Base-by-base conservation (phyloP, 2,329 filamentous ascomycete genomes). In the Nemania bipapillata region DNA sequence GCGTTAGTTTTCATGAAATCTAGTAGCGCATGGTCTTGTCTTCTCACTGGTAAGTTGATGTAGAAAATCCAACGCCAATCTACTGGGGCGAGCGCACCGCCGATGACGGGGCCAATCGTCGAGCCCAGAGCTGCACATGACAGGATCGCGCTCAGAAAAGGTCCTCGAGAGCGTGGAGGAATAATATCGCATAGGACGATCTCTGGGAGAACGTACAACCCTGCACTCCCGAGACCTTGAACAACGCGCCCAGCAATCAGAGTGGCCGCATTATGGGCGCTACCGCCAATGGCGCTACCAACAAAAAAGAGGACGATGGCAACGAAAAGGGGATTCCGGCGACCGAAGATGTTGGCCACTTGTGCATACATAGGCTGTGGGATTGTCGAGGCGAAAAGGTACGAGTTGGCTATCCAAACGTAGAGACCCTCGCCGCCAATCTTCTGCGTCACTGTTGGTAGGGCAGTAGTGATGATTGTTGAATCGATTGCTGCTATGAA, bases 11-110 rank as follows among this genome's bases (percentile, higher is more conserved):
- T n/a, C n/a, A n/a, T n/a, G n/a, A n/a, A n/a, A n/a, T n/a, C n/a
- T n/a, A n/a, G n/a, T n/a, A n/a, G n/a, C n/a, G n/a, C n/a, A n/a
- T n/a, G n/a, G n/a, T n/a, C n/a, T n/a, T n/a, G n/a, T n/a, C n/a
- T n/a, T n/a, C n/a, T 4, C n/a, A 40, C 20, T 3, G 53, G 53
- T 3, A 55, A 20, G 15, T 55, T 55, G 30, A 55, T 22, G n/a
- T 20, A 55, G 20, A 55, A 55, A 7, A 55, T 15, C 53, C 53
- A 55, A n/a, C 53, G 53, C 53, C 53, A 55, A n/a, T 40, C 26
- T 3, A 9, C 17, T 9, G 24, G 30, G 9, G 53, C 53, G n/a
- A 55, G n/a, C 2, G 53, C 53, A 32, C 53, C 53, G 15, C 53
- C 53, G 8, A 55, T 26, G n/a, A 55, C 40, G n/a, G 53, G 53